phyloP scores from a whole-genome alignment of 306 rosid species.

The Argentina anserina region DNA sequence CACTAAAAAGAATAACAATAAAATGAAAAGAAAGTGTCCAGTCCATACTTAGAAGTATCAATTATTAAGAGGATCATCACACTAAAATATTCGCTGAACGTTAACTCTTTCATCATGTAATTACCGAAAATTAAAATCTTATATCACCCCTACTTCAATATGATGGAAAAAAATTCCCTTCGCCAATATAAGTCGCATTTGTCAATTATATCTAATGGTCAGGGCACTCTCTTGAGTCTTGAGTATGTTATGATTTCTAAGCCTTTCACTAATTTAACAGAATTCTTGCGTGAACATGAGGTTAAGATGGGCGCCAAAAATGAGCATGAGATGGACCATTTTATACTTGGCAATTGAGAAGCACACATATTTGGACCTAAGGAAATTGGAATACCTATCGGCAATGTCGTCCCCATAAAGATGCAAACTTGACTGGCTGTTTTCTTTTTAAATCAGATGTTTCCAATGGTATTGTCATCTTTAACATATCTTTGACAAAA shows the following conservation, averaged over 20 bases:
- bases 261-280: too few relatives aligned
- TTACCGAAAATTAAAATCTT: background rate
- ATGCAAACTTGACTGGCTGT: background rate
- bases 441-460: background rate
- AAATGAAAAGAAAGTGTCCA: too few relatives aligned
- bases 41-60: too few relatives aligned
- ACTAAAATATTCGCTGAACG: too few relatives aligned
- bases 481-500: background rate
- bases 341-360: conserved; percentile 1
- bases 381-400: background rate
- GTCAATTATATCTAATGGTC: too few relatives aligned
- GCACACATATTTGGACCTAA: background rate
- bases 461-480: background rate
- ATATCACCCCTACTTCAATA: too few relatives aligned
- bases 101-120: too few relatives aligned
- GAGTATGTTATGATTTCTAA: too few relatives aligned
- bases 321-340: conserved; percentile 2
- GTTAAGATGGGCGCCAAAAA: background rate
- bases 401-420: background rate
- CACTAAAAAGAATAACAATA: background rate
- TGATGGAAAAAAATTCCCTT: too few relatives aligned
- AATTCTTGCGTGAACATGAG: conserved; percentile 1
- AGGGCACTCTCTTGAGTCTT: too few relatives aligned
- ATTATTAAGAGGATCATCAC: background rate
- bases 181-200: too few relatives aligned